Percentiles rank a stretch among this genome's conserved stretches.
Evolutionary conservation across 768 basidiomycete genomes (phyloP).

Genomic region (Mycena pura): DNA sequence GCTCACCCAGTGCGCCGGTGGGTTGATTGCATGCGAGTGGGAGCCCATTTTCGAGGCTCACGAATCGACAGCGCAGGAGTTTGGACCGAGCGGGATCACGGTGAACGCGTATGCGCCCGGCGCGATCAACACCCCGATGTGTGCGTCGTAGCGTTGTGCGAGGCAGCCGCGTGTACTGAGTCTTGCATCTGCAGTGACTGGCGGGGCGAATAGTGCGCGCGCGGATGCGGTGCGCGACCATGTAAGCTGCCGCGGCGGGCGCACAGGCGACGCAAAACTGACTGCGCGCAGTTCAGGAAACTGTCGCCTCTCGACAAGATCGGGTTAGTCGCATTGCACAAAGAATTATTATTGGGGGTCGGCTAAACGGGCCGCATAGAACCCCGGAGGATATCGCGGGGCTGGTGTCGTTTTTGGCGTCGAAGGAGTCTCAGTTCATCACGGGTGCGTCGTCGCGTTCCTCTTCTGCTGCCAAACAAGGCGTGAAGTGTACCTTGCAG

Average conservation of each 20-base stretch:
- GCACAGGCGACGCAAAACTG: too few species aligned
- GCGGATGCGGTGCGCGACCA: neutral
- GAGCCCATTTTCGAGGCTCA: neutral
- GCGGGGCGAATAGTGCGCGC: neutral
- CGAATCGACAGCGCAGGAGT: slow-evolving; percentile 35
- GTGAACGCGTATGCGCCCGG: slow-evolving; percentile 38
- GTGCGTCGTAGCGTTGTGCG: too few species aligned
- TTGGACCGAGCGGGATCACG: slow-evolving; percentile 30
- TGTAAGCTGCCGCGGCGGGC: neutral
- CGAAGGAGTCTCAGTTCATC: slow-evolving; percentile 35
- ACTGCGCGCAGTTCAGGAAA: neutral
- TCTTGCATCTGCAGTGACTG: neutral
- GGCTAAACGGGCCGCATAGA: neutral
- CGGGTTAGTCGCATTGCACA: neutral
- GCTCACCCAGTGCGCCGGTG: slow-evolving; percentile 47
- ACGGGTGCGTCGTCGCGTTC: slow-evolving; percentile 31
- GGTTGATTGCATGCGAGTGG: neutral
- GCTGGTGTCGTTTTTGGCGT: slow-evolving; percentile 39
- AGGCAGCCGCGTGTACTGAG: too few species aligned
- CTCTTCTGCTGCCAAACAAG: neutral
- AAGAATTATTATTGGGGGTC: neutral
- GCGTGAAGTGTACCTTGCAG: neutral
- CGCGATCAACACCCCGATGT: slow-evolving; percentile 11
- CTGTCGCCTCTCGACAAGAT: slow-evolving; percentile 3
- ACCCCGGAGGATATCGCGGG: slow-evolving; percentile 33